Percentiles rank a stretch among this genome's conserved stretches.
Evolutionary conservation across 2,329 filamentous ascomycete species (phyloP).

Genomic region (Aquanectria penicillioides): DNA sequence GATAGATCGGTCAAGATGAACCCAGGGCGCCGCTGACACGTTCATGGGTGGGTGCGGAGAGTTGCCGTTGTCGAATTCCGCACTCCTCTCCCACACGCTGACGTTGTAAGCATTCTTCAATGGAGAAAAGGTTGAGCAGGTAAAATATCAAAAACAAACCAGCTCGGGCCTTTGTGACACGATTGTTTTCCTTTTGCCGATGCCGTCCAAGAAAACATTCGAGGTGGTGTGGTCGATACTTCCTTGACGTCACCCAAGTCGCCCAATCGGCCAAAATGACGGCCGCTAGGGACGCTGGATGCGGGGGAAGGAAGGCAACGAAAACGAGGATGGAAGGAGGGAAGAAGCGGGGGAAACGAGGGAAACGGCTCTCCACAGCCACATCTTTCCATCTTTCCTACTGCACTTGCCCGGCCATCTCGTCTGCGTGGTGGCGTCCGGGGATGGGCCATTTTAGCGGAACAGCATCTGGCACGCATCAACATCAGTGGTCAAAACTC

Average conservation of each 20-base stretch:
- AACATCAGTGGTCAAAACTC: background rate
- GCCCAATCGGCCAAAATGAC: slow-evolving; percentile 31
- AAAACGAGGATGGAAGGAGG: slow-evolving; percentile 21
- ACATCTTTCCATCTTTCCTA: too few relatives aligned
- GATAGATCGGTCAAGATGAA: too few relatives aligned
- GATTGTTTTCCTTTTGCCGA: background rate
- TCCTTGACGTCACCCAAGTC: slow-evolving; percentile 36
- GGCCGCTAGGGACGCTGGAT: slow-evolving; percentile 25
- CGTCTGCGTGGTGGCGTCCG: slow-evolving; percentile 29
- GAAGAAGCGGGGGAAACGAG: background rate
- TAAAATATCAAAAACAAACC: background rate
- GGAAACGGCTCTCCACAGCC: too few relatives aligned
- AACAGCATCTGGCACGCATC: background rate
- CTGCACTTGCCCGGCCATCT: background rate
- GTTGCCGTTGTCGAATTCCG: background rate
- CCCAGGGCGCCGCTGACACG: slow-evolving; percentile 37
- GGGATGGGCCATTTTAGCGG: slow-evolving; percentile 14
- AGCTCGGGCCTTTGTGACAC: background rate
- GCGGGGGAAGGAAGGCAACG: slow-evolving; percentile 27
- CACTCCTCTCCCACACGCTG: too few relatives aligned
- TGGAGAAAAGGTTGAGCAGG: background rate
- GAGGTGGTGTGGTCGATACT: slow-evolving; percentile 7
- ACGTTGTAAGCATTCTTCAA: too few relatives aligned
- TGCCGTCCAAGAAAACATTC: background rate
- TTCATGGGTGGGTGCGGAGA: slow-evolving; percentile 8